A percentile compares a stretch with the other conserved stretches of the same genome.
phyloP scores from a whole-genome alignment of 208 protist genomes.

The Trypanosoma avium region DNA sequence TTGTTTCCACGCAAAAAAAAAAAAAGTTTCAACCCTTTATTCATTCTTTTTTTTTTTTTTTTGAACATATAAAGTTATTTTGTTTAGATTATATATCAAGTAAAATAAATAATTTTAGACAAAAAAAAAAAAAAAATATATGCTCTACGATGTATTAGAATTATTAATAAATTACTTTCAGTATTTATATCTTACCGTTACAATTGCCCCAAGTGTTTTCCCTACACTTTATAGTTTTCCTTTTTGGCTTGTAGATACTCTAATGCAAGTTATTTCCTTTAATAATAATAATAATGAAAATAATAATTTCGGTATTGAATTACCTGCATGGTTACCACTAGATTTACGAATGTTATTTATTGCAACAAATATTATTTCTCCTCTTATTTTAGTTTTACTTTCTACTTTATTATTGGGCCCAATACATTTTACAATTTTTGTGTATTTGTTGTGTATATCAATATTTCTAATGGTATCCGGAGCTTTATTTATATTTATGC shows the following conservation, averaged over 20 bases:
- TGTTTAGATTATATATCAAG: neutral
- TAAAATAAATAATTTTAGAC: neutral
- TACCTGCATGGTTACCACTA: slow-evolving; percentile 16
- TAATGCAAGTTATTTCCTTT: slow-evolving; percentile 11
- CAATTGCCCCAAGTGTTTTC: slow-evolving; percentile 25
- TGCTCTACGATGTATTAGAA: slow-evolving; percentile 36
- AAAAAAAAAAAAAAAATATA: slow-evolving; percentile 6
- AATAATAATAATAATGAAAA: neutral
- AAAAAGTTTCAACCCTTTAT: neutral
- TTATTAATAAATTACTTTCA: slow-evolving; percentile 32
- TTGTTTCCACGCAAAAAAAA: too few species aligned
- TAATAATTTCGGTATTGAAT: neutral
- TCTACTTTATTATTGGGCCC: slow-evolving; percentile 15
- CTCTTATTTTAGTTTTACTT: slow-evolving; percentile 15
- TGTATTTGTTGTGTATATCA: slow-evolving; percentile 11
- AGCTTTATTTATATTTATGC: slow-evolving; percentile 1
- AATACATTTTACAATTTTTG: slow-evolving; percentile 5
- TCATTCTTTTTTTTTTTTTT: neutral
- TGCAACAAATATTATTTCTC: slow-evolving; percentile 24
- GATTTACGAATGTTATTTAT: slow-evolving; percentile 27
- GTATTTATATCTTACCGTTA: slow-evolving; percentile 27
- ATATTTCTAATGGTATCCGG: slow-evolving; percentile 17
- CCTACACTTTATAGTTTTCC: slow-evolving; percentile 27
- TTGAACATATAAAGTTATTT: too few species aligned
- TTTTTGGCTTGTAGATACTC: slow-evolving; percentile 14